Conservation (phyloP, 352 stramenopile species). For the Pythium brassicae region DNA sequence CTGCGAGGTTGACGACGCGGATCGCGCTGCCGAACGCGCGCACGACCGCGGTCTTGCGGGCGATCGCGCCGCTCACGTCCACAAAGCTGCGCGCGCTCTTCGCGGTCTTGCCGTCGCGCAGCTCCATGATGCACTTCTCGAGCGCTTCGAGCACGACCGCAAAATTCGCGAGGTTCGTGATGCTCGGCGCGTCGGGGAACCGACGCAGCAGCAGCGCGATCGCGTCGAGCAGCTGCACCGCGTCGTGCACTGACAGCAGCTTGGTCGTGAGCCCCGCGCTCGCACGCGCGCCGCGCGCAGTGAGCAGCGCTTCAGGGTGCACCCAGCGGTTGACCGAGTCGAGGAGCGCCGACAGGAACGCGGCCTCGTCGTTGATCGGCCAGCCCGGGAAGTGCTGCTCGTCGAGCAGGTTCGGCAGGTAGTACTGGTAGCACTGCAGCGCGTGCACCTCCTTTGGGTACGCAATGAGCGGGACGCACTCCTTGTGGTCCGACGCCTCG, state of each 20-base stretch:
- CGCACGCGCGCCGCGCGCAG: conserved; percentile 29
- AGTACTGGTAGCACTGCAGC: conserved; percentile 87
- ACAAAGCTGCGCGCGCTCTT: conserved; percentile 31
- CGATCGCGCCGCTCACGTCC: conserved; percentile 51
- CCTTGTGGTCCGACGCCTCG: conserved; percentile 70
- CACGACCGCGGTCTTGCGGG: conserved; percentile 58
- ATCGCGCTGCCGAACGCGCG: conserved; percentile 71
- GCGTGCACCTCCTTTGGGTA: conserved; percentile 83
- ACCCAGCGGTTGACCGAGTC: conserved; percentile 79
- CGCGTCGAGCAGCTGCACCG: conserved; percentile 68
- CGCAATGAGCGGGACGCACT: conserved; percentile 71
- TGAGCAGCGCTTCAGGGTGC: conserved; percentile 49
- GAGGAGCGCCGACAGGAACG: conserved; percentile 68
- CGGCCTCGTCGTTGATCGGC: conserved; percentile 80
- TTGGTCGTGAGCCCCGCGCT: conserved; percentile 53
- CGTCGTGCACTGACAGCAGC: conserved; percentile 61
- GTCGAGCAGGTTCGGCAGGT: conserved; percentile 82
- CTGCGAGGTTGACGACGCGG: conserved; percentile 71
- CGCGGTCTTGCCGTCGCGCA: conserved; percentile 44
- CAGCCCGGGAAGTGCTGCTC: conserved; percentile 85
- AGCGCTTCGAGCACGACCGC: conserved; percentile 66
- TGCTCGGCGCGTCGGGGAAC: conserved; percentile 61
- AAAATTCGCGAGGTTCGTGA: conserved; percentile 67
- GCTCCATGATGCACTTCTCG: conserved; percentile 76
- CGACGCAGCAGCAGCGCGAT: conserved; percentile 62